Base-by-base conservation (phyloP, 2,329 filamentous ascomycete species). In the Colletotrichum gloeosporioides region DNA sequence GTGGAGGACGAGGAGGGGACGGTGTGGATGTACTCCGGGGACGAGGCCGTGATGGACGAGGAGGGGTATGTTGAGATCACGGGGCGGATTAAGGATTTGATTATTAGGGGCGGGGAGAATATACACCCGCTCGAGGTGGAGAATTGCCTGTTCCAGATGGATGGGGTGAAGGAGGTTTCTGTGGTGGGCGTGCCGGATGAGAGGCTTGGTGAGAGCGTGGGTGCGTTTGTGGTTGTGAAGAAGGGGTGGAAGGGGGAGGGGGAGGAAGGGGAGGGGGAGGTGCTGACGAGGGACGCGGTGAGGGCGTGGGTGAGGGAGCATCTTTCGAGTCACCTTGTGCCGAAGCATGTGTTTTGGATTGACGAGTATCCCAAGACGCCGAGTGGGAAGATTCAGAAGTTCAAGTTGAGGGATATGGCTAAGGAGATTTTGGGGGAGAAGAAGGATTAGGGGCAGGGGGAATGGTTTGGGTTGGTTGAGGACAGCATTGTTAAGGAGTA, bases 331-430 rank as follows among this genome's bases (percentile, higher is more conserved):
- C 95, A 96, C 84, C 91, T 98, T 82, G 95, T 95, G 69, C 96
- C 96, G 0, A 97, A 95, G 85, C 92, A 96, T 82, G 90, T 99
- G n/a, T 98, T 98, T 82, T 98, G 95, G 90, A 89, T 95, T 0
- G 89, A 93, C 1, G 91, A 92, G n/a, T 98, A 95, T 83, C 96
- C 96, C 25, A 98, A 98, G 90, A 99, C 97, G 44, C 95, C 96
- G 8, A 98, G 95, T 83, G 96, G 96, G 29, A 99, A 99, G 91
- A 96, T 99, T 72, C 95, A 98, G 87, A 98, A 99, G 87, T 98
- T 94, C 83, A 96, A 94, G 87, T 84, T 99, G 80, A 91, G 92
- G 81, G 94, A 96, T 18, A 87, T 90, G 81, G 96, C 88, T 1
- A 84, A 82, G 79, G 83, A 85, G 78, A 66, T 86, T 9, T 66